Percentiles rank a stretch among this genome's conserved stretches.
Conservation (phyloP, 2,329 filamentous ascomycete species). For the Lachnellula hyalina region DNA sequence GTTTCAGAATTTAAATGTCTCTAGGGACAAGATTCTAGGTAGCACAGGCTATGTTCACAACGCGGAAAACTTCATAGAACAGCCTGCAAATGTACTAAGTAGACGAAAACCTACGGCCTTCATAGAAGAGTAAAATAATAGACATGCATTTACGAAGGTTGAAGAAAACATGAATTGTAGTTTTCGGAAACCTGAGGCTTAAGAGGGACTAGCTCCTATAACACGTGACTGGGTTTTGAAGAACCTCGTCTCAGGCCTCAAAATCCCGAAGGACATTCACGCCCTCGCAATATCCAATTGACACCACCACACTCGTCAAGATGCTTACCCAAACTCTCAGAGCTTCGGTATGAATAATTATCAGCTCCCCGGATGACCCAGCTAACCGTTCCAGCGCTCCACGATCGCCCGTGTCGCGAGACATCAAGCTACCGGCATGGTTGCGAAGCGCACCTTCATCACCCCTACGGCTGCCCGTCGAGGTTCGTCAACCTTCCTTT, state of each 20-base stretch:
- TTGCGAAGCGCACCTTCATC: conserved; percentile 32
- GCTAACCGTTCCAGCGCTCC: conserved; percentile 31
- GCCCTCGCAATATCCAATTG: conserved; percentile 25
- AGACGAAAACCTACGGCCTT: too few species aligned
- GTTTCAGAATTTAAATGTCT: too few species aligned
- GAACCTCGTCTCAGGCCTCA: conserved; percentile 9
- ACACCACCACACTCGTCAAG: conserved; percentile 25
- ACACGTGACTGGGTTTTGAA: neutral
- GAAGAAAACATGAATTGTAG: too few species aligned
- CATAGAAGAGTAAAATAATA: too few species aligned
- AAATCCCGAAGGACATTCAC: conserved; percentile 14
- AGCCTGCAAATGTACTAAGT: too few species aligned
- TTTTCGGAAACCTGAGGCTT: too few species aligned
- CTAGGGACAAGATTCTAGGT: too few species aligned
- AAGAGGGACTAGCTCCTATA: neutral
- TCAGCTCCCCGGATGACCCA: conserved; percentile 12
- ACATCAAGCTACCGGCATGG: conserved; percentile 27
- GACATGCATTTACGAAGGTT: too few species aligned
- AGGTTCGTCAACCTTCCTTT: conserved; percentile 24
- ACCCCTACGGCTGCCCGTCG: conserved; percentile 31
- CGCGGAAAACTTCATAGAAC: too few species aligned
- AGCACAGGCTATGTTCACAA: too few species aligned
- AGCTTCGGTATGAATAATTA: conserved; percentile 30
- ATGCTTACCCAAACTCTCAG: conserved; percentile 33
- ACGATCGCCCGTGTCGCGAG: conserved; percentile 31